Evolutionary conservation across 306 rosid species (phyloP).

Genomic region (Abrus pulchellus): DNA sequence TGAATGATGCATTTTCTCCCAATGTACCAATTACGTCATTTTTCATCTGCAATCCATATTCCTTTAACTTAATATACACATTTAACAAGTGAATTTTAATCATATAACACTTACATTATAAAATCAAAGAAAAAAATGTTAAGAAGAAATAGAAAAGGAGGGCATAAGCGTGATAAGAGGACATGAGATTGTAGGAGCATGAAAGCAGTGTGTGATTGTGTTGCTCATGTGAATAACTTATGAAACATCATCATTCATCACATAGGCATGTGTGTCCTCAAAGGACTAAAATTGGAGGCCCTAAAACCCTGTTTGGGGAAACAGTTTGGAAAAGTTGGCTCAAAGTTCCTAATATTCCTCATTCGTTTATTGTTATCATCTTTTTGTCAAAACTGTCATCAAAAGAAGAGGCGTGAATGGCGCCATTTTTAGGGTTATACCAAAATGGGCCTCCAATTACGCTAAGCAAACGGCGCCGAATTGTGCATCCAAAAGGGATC

Average conservation of each 20-base stretch:
- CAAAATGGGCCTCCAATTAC: slow-evolving; percentile 54
- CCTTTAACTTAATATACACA: no score
- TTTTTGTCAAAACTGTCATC: slow-evolving; percentile 41
- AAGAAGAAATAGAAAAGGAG: neutral
- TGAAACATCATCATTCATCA: slow-evolving; percentile 39
- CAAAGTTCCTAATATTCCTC: slow-evolving; percentile 42
- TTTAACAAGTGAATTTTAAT: no score
- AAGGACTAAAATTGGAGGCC: slow-evolving; percentile 44
- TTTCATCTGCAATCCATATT: no score
- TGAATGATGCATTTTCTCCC: no score
- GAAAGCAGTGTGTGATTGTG: slow-evolving; percentile 17
- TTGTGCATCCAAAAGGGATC: neutral
- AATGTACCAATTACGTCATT: no score
- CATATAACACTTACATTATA: no score
- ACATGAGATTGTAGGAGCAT: slow-evolving; percentile 38
- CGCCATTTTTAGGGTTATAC: slow-evolving; percentile 48
- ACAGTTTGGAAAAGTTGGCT: slow-evolving; percentile 4
- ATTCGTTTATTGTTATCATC: neutral
- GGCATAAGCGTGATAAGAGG: slow-evolving; percentile 22
- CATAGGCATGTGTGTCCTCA: slow-evolving; percentile 34
- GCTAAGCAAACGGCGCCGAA: slow-evolving; percentile 67
- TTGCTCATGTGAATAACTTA: slow-evolving; percentile 50
- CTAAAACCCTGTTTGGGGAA: slow-evolving; percentile 44
- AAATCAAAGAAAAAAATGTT: no score
- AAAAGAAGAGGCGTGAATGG: slow-evolving; percentile 71